A percentile compares a stretch with the other conserved stretches of the same genome.
Conservation (phyloP, 2,329 filamentous ascomycete species). For the Trichophyton verrucosum region DNA sequence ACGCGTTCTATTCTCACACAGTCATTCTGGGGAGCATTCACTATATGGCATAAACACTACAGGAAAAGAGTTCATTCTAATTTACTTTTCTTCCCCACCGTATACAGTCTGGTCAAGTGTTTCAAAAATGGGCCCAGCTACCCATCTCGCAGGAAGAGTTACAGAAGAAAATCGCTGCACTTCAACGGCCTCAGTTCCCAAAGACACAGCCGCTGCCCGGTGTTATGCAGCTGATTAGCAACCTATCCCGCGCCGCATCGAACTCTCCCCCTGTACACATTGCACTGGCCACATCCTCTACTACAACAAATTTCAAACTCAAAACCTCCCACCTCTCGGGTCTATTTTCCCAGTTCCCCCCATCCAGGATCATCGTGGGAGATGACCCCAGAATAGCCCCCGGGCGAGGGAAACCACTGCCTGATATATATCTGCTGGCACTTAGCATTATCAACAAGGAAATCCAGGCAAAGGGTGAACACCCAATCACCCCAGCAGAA, state of each 20-base stretch:
- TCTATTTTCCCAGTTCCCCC: conserved; percentile 49
- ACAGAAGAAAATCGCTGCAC: conserved; percentile 42
- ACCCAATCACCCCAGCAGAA: conserved; percentile 63
- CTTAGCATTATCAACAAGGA: conserved; percentile 71
- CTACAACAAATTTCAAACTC: conserved; percentile 57
- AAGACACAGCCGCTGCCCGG: conserved; percentile 66
- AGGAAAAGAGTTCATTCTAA: neutral
- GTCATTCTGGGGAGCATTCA: no score
- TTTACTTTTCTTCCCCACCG: neutral
- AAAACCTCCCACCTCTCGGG: conserved; percentile 52
- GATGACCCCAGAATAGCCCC: conserved; percentile 66
- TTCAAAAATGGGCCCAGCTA: conserved; percentile 73
- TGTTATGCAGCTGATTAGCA: conserved; percentile 52
- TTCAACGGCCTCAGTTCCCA: conserved; percentile 64
- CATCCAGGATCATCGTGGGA: conserved; percentile 63
- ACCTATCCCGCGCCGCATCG: conserved; percentile 23
- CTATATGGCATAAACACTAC: no score
- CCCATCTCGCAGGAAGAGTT: conserved; percentile 64
- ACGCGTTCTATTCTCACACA: conserved; percentile 9
- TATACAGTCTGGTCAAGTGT: conserved; percentile 45
- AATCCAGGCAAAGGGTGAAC: conserved; percentile 42
- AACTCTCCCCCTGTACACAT: conserved; percentile 51
- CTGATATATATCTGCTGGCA: conserved; percentile 86
- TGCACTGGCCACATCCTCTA: conserved; percentile 73
- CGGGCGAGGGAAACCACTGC: conserved; percentile 84